Evolutionary conservation across 495 filamentous ascomycete species (phyloP).

Genomic region (Penicillium pancosmium): DNA sequence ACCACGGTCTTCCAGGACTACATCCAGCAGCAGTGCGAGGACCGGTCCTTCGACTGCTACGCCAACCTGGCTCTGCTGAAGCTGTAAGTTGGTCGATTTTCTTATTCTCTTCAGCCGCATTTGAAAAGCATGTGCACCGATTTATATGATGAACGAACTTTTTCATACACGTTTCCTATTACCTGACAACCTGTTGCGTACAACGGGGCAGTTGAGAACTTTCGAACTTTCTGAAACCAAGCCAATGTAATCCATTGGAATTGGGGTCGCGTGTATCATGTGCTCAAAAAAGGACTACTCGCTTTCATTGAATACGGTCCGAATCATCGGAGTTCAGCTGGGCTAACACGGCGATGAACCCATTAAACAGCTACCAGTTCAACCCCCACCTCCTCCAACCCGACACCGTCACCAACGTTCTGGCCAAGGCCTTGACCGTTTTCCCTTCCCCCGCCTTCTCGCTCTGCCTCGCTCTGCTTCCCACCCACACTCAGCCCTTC

Average conservation of each 20-base stretch:
- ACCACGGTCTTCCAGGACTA: constrained; percentile 94
- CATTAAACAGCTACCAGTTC: constrained; percentile 84
- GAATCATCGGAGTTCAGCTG: not conserved
- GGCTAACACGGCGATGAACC: constrained; percentile 16
- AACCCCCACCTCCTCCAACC: constrained; percentile 97
- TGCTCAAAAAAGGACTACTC: not conserved
- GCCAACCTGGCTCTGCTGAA: constrained; percentile 95
- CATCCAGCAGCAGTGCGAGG: constrained; percentile 91
- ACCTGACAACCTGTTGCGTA: constrained; percentile 65
- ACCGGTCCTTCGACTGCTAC: constrained; percentile 90
- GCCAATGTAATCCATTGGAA: constrained; percentile 17
- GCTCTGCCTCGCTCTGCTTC: constrained; percentile 90
- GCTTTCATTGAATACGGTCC: not conserved
- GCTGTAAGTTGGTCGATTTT: constrained; percentile 71
- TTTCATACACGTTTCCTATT: constrained; percentile 95
- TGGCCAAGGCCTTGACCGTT: constrained; percentile 95
- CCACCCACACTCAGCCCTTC: constrained; percentile 68
- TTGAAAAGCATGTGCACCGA: constrained; percentile 7
- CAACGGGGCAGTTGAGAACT: constrained; percentile 39
- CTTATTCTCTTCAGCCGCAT: constrained; percentile 11
- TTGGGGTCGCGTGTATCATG: not conserved
- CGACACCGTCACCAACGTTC: constrained; percentile 96
- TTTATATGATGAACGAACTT: constrained; percentile 64
- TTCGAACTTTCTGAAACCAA: constrained; percentile 37
- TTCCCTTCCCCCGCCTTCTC: constrained; percentile 97